A percentile compares a stretch with the other conserved stretches of the same genome.
Evolutionary conservation across 2,329 filamentous ascomycete genomes (phyloP).

Genomic region (Alternaria arborescens): DNA sequence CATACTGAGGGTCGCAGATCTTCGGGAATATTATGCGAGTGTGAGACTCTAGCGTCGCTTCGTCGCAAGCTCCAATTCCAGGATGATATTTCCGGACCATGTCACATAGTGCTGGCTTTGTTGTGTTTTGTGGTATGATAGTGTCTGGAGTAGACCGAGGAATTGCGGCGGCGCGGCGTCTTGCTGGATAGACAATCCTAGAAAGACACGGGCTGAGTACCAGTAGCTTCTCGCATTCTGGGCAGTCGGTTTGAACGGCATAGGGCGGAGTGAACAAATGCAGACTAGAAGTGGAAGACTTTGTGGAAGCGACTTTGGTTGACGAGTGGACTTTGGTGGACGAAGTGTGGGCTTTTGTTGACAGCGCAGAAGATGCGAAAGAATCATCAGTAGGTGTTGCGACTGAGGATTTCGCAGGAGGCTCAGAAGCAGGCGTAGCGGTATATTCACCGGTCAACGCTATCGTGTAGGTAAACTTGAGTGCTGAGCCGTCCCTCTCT

Average conservation of each 20-base stretch:
- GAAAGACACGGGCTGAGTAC: conserved; percentile 11
- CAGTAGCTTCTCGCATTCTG: neutral
- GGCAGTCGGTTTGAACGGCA: neutral
- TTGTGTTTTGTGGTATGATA: neutral
- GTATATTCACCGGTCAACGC: neutral
- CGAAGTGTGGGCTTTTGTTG: neutral
- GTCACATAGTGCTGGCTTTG: conserved; percentile 8
- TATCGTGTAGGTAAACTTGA: conserved; percentile 2
- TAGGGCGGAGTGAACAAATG: conserved; percentile 1
- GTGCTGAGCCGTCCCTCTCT: neutral
- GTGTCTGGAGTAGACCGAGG: neutral
- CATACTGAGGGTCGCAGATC: conserved; percentile 9
- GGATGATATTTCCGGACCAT: conserved; percentile 13
- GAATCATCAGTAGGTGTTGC: neutral
- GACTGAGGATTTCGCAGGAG: neutral
- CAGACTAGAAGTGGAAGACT: neutral
- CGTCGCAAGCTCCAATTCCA: conserved; percentile 5
- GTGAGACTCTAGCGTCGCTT: neutral
- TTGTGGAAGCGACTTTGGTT: neutral
- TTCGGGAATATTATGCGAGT: conserved; percentile 3
- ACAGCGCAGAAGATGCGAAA: neutral
- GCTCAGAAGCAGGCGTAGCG: neutral
- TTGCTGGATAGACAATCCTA: conserved; percentile 10
- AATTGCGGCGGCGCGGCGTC: neutral
- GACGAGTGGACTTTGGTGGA: neutral